Evolutionary conservation across 805 yeast species (phyloP).

Genomic region (Kodamaea restingae): DNA sequence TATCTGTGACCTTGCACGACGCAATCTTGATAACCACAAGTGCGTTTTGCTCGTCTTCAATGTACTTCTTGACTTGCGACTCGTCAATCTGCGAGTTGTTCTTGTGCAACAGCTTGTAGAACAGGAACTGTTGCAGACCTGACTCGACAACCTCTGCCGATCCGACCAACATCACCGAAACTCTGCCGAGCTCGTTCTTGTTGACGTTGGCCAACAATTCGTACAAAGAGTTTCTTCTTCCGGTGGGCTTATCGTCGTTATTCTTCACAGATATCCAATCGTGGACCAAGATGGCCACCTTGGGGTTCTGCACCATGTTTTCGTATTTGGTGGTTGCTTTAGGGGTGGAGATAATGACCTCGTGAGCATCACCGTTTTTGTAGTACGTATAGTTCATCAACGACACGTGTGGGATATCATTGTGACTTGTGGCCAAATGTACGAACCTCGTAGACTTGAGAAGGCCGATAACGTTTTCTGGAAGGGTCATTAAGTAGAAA

Average conservation of each 20-base stretch:
- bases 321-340: slow-evolving; percentile 67
- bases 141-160: slow-evolving; percentile 50
- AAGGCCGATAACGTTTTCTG: slow-evolving; percentile 38
- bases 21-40: slow-evolving; percentile 62
- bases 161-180: slow-evolving; percentile 81
- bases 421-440: slow-evolving; percentile 77
- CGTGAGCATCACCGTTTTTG: slow-evolving; percentile 28
- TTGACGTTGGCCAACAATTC: slow-evolving; percentile 72
- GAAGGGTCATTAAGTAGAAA: slow-evolving; percentile 20
- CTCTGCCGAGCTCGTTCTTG: slow-evolving; percentile 71
- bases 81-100: slow-evolving; percentile 66
- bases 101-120: slow-evolving; percentile 59
- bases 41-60: slow-evolving; percentile 53
- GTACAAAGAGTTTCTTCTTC: slow-evolving; percentile 17
- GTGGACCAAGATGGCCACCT: slow-evolving; percentile 79
- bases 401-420: slow-evolving; percentile 79
- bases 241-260: slow-evolving; percentile 8
- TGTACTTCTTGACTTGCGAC: slow-evolving; percentile 50
- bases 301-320: slow-evolving; percentile 67
- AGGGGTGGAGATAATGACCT: slow-evolving; percentile 67
- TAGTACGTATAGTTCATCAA: slow-evolving; percentile 85
- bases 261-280: slow-evolving; percentile 77
- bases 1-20: slow-evolving; percentile 76
- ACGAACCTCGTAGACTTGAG: slow-evolving; percentile 63
- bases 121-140: slow-evolving; percentile 43